phyloP scores from a whole-genome alignment of 371 early-diverging fungal genomes.

The Thermomucor indicae-seudaticae region DNA sequence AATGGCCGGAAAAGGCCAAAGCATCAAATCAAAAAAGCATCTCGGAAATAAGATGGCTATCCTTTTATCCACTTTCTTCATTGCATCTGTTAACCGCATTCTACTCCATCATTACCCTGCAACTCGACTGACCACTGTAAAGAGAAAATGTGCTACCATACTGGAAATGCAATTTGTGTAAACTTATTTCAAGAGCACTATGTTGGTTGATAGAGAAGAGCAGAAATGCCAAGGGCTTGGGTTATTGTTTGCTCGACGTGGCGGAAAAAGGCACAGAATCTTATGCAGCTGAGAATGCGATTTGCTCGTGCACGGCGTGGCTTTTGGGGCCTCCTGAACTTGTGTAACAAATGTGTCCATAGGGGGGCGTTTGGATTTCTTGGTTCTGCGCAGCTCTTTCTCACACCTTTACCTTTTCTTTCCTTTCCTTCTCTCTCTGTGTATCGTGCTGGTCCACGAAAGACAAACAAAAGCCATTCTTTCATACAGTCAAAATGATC shows the following conservation, averaged over 20 bases:
- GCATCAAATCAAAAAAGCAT: conserved; percentile 32
- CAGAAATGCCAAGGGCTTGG: conserved; percentile 1
- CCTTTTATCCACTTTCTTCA: neutral
- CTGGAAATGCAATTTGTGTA: too few species aligned
- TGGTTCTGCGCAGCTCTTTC: neutral
- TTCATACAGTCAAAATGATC: neutral
- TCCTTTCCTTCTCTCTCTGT: conserved; percentile 5
- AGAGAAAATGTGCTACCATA: too few species aligned
- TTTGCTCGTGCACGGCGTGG: too few species aligned
- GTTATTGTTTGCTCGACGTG: conserved; percentile 3
- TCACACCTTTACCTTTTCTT: conserved; percentile 3
- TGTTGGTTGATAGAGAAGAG: neutral
- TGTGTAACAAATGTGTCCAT: neutral
- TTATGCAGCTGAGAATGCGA: too few species aligned
- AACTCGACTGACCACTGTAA: too few species aligned
- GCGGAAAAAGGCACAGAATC: too few species aligned
- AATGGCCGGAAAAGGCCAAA: conserved; percentile 64
- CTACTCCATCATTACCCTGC: too few species aligned
- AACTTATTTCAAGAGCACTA: too few species aligned
- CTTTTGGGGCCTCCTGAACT: too few species aligned
- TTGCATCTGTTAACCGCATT: neutral
- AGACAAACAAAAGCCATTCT: neutral
- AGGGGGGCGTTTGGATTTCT: neutral
- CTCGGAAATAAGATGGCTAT: conserved; percentile 12
- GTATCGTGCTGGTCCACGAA: conserved; percentile 19